Evolutionary conservation across 345 rosid genomes (phyloP), one percentile per base, ranked within the genome.

Genomic region (Microthlaspi erraticum): DNA sequence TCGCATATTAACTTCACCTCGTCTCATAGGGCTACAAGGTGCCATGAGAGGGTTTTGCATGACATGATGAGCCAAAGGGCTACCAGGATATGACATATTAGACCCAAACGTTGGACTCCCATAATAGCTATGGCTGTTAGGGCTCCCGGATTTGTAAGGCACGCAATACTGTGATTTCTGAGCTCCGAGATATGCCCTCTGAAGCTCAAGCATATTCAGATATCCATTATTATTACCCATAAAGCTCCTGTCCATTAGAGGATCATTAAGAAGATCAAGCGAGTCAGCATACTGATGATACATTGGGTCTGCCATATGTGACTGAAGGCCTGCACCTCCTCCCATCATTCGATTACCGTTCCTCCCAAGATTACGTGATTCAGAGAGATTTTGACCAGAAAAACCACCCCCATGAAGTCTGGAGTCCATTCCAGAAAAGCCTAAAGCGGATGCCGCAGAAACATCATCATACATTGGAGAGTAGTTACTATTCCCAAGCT

Each of bases 401-500:
- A 16, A 71, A 44, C 85, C 83, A 48, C 89, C 87, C 7, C 84
- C 91, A 39, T 85, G 76, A 32, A 82, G 52, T 75, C 96, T 82
- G 1, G 88, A 74, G 64, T 91, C 93, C 77, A 86, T 65, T 75
- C 90, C 93, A 54, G 85, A 77, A 31, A 71, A 71, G 13, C 75
- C 88, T 79, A 83, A 52, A 63, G 85, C 83, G 2, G 87, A 82
- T 23, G 86, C 85, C 2, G 87, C 84, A 19, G 92, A 83, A 75
- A 79, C 85, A 86, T 90, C 87, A 41, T 88, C 96, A 83, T 76
- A 90, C 57, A 81, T 72, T 31, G 88, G 88, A 11, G 96, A 86
- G 38, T 77, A 72, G 79, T 71, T 87, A 62, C 81, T 82, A 23
- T 66, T 68, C 42, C 89, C 90, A 52, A 86, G 79, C 56, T 93